Percentiles rank a stretch among this genome's conserved stretches.
These are phyloP conservation scores for Tolypocladium ovalisporum DNA, from an alignment of 2,329 filamentous ascomycete species.

Conservation along the genomic window DNA sequence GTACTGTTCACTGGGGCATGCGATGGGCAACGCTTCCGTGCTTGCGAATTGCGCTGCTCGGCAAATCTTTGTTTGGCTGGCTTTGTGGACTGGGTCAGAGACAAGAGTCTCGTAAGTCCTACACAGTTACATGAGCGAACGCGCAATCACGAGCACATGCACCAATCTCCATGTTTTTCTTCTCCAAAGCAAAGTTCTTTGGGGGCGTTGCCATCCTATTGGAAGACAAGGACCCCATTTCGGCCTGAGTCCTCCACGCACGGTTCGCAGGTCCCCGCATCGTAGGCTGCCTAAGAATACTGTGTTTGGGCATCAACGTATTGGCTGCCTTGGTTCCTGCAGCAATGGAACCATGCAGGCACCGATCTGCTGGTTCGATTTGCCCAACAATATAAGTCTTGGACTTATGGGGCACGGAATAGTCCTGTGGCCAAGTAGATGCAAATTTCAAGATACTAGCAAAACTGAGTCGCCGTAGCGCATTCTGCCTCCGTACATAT, in stretches of 20 bases:
- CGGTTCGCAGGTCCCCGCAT: constrained; percentile 1
- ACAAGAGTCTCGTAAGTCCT: not conserved
- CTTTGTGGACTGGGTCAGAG: not conserved
- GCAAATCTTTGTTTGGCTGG: not conserved
- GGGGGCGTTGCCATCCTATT: not conserved
- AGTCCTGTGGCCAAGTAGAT: not conserved
- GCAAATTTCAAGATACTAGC: not conserved
- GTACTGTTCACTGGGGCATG: not conserved
- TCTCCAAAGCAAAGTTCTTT: not conserved
- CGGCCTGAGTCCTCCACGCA: not conserved
- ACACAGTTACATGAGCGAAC: not conserved
- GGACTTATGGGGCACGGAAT: not conserved
- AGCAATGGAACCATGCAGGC: not conserved
- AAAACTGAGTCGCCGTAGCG: not conserved
- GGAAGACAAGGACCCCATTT: not conserved
- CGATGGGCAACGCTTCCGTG: not conserved
- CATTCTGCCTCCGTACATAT: not conserved
- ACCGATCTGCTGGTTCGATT: not conserved
- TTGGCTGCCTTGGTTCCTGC: constrained; percentile 1
- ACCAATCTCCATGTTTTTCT: not conserved
- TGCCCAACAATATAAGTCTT: not conserved
- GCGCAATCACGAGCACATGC: not conserved
- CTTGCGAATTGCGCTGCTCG: not conserved
- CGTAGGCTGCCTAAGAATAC: not conserved
- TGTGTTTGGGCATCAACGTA: not conserved